These are phyloP conservation scores for Yamadazyma takamatsuzukensis DNA, from an alignment of 805 yeast genomes.

Conservation along the genomic window DNA sequence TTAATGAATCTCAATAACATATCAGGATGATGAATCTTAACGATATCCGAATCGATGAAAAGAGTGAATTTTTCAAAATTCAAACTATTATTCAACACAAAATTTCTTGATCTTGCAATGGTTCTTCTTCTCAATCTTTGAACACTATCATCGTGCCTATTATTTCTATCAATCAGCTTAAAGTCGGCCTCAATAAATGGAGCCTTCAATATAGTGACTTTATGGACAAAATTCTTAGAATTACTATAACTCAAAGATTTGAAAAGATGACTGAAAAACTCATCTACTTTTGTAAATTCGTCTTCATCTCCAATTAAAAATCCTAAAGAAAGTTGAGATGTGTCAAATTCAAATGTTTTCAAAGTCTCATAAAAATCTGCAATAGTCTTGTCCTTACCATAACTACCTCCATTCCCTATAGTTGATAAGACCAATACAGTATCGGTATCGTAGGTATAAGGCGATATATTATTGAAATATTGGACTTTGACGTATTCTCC, in stretches of 20 bases:
- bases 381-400: constrained; percentile 32
- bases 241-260: constrained; percentile 3
- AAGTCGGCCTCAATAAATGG: constrained; percentile 29
- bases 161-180: constrained; percentile 14
- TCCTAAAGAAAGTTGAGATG: constrained; percentile 16
- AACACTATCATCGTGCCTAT: constrained; percentile 23
- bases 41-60: constrained; percentile 36
- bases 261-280: constrained; percentile 13
- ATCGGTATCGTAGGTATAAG: constrained; percentile 4
- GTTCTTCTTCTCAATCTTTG: constrained; percentile 33
- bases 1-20: constrained; percentile 22
- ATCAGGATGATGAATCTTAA: constrained; percentile 19
- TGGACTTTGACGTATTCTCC: constrained; percentile 6
- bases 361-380: constrained; percentile 30
- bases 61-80: constrained; percentile 28
- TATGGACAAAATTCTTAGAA: constrained; percentile 7
- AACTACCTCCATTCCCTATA: constrained; percentile 28
- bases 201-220: constrained; percentile 27
- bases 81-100: constrained; percentile 25
- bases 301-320: constrained; percentile 26
- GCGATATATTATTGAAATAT: constrained; percentile 6
- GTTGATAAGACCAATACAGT: constrained; percentile 19
- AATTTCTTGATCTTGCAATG: constrained; percentile 37
- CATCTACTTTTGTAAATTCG: constrained; percentile 20
- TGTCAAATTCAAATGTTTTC: constrained; percentile 15